Base-by-base conservation (phyloP, 1,284 basidiomycete genomes). In the Trichosporon asahii region DNA sequence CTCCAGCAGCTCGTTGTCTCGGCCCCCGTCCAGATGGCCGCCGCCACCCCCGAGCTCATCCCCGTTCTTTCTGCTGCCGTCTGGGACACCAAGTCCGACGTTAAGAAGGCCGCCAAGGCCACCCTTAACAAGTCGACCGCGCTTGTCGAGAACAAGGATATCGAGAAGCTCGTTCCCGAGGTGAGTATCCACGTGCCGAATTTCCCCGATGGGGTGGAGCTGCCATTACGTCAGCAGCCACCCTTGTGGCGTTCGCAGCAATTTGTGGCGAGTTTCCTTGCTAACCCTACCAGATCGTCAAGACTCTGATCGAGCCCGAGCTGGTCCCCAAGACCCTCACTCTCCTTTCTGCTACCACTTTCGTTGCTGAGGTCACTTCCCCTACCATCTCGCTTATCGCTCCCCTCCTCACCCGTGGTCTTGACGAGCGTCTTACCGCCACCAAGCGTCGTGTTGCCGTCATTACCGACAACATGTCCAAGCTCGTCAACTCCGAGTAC, bases 361-460 rank as follows among this genome's bases (percentile, higher is more conserved):
- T 99, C 90, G 97, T 99, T 90, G 94, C 95, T 74, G 97, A 99
- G 88, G 97, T 99, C 86, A 97, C 99, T 84, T 95, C 96, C 74
- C 90, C 97, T 73, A 99, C 97, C 76, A 91, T 99, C 78, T 98
- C 97, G 77, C 91, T 99, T 77, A 98, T 99, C 94, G 96, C 96
- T 72, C 97, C 96, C 79, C 91, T 99, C 61, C 88, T 99, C 73
- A 89, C 92, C 74, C 94, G 97, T 88, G 97, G 97, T 90, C 89
- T 98, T 76, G 88, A 85, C 76, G 95, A 98, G 88, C 95, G 96
- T 87, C 88, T 92, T 73, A 98, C 95, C 73, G 90, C 95, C 74
- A 96, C 90, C 77, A 95, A 96, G 88, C 94, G 95, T 78, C 97
- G 95, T 87, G 94, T 97, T 79, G 94, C 93, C 79, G 94, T 97